phyloP scores from a whole-genome alignment of 2,329 filamentous ascomycete genomes.

The Alternaria gaisen region DNA sequence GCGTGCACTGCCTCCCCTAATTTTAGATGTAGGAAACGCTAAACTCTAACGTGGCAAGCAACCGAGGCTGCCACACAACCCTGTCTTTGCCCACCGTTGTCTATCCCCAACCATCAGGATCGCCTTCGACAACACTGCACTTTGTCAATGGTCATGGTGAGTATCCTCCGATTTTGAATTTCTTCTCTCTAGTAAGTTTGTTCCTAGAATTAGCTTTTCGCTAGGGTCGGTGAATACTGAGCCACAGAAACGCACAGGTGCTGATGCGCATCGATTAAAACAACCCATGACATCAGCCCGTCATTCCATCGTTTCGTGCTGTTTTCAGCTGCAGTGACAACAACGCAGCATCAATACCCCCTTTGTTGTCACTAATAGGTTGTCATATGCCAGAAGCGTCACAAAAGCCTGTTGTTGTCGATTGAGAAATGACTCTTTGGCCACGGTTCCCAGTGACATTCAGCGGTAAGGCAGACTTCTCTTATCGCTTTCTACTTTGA shows the following conservation, averaged over 20 bases:
- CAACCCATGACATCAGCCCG: background rate
- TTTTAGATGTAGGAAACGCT: constrained; percentile 31
- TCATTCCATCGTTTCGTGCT: background rate
- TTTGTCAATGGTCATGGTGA: background rate
- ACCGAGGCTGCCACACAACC: constrained; percentile 23
- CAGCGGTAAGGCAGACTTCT: background rate
- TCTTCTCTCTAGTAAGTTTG: background rate
- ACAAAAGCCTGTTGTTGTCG: background rate
- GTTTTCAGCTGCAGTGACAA: background rate
- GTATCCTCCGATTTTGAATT: no score
- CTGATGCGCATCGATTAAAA: background rate
- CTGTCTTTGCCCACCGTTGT: constrained; percentile 10
- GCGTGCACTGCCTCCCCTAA: constrained; percentile 43
- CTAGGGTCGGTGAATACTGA: background rate
- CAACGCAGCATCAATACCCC: background rate
- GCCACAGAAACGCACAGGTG: background rate
- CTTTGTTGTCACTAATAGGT: background rate
- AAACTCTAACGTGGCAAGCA: constrained; percentile 15
- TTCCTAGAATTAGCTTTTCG: background rate
- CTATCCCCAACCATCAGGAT: constrained; percentile 2
- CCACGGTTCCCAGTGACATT: background rate
- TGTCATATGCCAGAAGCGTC: background rate
- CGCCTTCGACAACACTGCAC: constrained; percentile 2
- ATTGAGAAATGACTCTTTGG: background rate
- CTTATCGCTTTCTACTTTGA: background rate